Conservation (phyloP, 768 basidiomycete genomes). For the Chalciporus piperatus region DNA sequence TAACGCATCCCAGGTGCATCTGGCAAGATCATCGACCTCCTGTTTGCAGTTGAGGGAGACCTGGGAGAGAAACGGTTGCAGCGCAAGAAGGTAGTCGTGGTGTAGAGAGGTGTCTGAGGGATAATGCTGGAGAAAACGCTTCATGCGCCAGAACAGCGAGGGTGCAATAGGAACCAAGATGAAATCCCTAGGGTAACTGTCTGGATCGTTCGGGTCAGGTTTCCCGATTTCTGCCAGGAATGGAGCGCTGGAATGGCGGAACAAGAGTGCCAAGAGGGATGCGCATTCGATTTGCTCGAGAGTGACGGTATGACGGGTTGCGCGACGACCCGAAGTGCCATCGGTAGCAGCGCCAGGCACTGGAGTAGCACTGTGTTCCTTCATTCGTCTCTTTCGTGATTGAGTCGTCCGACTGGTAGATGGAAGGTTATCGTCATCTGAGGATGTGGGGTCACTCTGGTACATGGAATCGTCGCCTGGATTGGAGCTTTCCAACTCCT, state of each 20-base stretch:
- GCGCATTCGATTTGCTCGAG: conserved; percentile 72
- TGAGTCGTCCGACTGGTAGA: conserved; percentile 20
- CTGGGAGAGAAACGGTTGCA: conserved; percentile 69
- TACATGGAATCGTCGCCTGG: conserved; percentile 30
- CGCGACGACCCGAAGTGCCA: conserved; percentile 22
- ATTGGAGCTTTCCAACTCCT: conserved; percentile 18
- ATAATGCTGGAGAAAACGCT: conserved; percentile 63
- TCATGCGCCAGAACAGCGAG: conserved; percentile 56
- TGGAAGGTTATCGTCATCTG: conserved; percentile 32
- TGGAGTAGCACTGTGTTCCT: conserved; percentile 23
- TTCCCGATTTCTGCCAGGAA: conserved; percentile 42
- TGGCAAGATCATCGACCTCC: conserved; percentile 59
- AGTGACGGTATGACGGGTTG: conserved; percentile 34
- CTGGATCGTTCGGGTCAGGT: conserved; percentile 19
- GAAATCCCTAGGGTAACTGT: conserved; percentile 32
- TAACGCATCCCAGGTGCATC: conserved; percentile 58
- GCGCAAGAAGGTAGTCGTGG: conserved; percentile 64
- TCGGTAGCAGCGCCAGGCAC: conserved; percentile 12
- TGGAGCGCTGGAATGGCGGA: conserved; percentile 57
- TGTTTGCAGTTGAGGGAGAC: conserved; percentile 72
- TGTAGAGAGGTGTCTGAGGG: conserved; percentile 76
- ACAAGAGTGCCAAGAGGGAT: conserved; percentile 57
- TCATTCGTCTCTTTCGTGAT: conserved; percentile 25
- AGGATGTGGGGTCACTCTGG: conserved; percentile 31
- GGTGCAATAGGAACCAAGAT: conserved; percentile 28